Conservation (phyloP, 2,329 filamentous ascomycete species). For the Pseudocercospora ulei region DNA sequence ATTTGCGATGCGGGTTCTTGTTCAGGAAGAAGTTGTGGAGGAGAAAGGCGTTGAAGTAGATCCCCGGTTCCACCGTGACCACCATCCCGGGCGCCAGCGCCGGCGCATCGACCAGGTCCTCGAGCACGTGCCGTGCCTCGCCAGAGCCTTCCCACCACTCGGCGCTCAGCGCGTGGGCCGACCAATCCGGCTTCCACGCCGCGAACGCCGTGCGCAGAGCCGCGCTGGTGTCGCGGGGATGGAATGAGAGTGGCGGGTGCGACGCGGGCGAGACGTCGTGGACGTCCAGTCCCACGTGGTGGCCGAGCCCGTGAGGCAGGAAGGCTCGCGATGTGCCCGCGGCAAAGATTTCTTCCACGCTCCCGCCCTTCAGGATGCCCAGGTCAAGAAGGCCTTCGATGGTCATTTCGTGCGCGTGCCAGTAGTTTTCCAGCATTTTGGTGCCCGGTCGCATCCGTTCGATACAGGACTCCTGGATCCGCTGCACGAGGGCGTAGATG, state of each 20-base stretch:
- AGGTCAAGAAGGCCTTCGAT: constrained; percentile 67
- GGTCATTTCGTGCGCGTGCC: constrained; percentile 66
- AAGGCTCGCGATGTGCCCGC: constrained; percentile 40
- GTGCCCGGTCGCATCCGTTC: constrained; percentile 62
- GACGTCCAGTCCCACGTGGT: constrained; percentile 45
- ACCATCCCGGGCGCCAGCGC: constrained; percentile 56
- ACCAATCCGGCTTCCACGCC: constrained; percentile 52
- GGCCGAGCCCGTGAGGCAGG: constrained; percentile 44
- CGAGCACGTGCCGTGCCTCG: no score
- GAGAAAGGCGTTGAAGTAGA: constrained; percentile 65
- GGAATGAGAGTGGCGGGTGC: constrained; percentile 10
- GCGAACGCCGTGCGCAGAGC: constrained; percentile 1
- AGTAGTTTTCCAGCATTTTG: constrained; percentile 67
- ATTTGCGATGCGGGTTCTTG: constrained; percentile 49
- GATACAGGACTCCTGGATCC: constrained; percentile 76
- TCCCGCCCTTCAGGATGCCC: constrained; percentile 59
- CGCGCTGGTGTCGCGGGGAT: no score
- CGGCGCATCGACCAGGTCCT: constrained; percentile 14
- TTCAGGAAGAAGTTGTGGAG: constrained; percentile 57
- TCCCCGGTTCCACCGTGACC: constrained; percentile 87
- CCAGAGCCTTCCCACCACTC: neutral
- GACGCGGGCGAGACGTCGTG: constrained; percentile 39
- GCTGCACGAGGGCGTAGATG: constrained; percentile 69
- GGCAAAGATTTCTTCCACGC: constrained; percentile 38
- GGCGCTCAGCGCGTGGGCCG: constrained; percentile 33